These are phyloP conservation scores for Coemansia sp. DNA, from an alignment of 192 early-diverging fungal genomes.

Conservation along the genomic window DNA sequence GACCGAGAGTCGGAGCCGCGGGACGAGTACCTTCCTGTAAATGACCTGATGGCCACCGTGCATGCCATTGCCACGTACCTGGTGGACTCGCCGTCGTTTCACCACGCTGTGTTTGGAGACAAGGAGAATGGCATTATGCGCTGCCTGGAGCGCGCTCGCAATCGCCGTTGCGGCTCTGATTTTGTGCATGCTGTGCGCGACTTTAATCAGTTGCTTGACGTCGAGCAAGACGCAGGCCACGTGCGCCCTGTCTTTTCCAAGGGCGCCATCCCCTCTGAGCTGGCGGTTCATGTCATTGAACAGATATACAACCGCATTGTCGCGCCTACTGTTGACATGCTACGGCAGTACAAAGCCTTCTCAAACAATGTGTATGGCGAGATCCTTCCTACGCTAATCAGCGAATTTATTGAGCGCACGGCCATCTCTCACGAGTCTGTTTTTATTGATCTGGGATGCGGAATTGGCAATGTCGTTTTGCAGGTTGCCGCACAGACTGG, in stretches of 20 bases:
- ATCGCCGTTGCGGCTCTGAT: conserved; percentile 63
- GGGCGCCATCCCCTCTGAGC: conserved; percentile 56
- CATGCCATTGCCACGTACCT: conserved; percentile 65
- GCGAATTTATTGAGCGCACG: conserved; percentile 76
- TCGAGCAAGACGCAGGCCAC: conserved; percentile 35
- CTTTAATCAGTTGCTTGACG: conserved; percentile 68
- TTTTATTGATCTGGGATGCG: conserved; percentile 93
- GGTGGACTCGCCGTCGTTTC: conserved; percentile 45
- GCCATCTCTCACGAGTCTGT: conserved; percentile 62
- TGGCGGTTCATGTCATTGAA: conserved; percentile 82
- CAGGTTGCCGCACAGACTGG: conserved; percentile 90
- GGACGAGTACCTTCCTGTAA: conserved; percentile 80
- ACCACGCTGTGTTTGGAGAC: conserved; percentile 62
- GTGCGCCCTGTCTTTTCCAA: conserved; percentile 27
- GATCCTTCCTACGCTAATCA: conserved; percentile 78
- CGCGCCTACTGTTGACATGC: conserved; percentile 66
- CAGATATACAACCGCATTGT: conserved; percentile 89
- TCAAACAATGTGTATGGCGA: conserved; percentile 98
- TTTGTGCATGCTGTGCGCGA: conserved; percentile 66
- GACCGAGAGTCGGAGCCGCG: conserved; percentile 42
- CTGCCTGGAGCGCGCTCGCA: conserved; percentile 72
- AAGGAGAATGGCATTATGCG: conserved; percentile 67
- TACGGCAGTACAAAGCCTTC: conserved; percentile 83
- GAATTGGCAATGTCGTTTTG: conserved; percentile 94
- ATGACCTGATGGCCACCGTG: conserved; percentile 74